Base-by-base conservation (phyloP, 2,329 filamentous ascomycete species). In the Incumbomyces lentus region DNA sequence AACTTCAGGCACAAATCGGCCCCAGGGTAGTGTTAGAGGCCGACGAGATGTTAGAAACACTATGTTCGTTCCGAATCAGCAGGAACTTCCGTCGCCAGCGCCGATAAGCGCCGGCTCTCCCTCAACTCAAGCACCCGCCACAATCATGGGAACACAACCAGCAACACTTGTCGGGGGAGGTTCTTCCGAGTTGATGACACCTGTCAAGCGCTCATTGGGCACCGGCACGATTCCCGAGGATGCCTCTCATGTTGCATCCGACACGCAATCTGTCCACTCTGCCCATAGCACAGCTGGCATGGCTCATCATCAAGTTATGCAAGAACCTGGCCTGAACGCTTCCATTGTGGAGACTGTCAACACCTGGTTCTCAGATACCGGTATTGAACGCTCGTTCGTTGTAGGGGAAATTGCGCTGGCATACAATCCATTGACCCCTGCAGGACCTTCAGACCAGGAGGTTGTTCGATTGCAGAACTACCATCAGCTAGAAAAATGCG, bases 271-370 rank as follows among this genome's bases (percentile, higher is more conserved):
- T 1, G 83, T 96, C 50, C 82, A 89, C 40, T 98, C 92, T 2
- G 84, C 84, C 2, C 85, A 86, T 53, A 79, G 73, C 55, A 79
- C 80, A 37, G 69, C 82, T 36, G 74, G 74, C 3, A 78, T 84
- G n/a, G 69, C 79, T 43, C 82, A 81, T 58, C 92, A 98, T 61
- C 82, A 87, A 1, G 88, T 95, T 14, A 73, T 94, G 66, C 76
- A 82, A 44, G 76, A 79, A 8, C 78, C 84, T 1, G 90, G 92
- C 2, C 71, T 98, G 5, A 92, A 87, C 62, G 81, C 85, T 2
- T 96, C 90, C 12, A 76, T 96, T 46, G 84, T 96, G 42, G 92
- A 98, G 64, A 92, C 84, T 0, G 79, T 96, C n/a, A 92, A 81
- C 51, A 86, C 85, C 12, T 79, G 79, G 44, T 93, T 95, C 60